These are phyloP conservation scores for Tuctoria greenei DNA, from an alignment of 176 grass and related monocot genomes.

Conservation along the genomic window DNA sequence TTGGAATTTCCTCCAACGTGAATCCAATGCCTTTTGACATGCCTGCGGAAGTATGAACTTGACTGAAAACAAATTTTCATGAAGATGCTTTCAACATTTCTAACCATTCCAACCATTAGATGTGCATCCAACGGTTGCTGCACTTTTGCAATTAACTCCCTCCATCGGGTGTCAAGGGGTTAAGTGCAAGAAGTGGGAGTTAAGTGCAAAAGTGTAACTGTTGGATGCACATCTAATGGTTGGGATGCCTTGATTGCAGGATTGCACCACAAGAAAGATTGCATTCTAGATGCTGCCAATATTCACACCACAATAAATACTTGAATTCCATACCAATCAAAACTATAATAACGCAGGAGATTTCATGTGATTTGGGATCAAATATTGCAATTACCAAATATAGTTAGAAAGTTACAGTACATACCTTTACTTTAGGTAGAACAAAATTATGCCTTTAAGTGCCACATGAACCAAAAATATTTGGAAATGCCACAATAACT, in stretches of 20 bases:
- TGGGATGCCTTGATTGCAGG: too few species aligned
- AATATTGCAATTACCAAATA: background rate
- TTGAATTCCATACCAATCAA: background rate
- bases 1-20: constrained; percentile 82
- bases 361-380: background rate
- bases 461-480: background rate
- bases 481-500: background rate
- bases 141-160: too few species aligned
- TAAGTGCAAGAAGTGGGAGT: too few species aligned
- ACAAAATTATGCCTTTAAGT: background rate
- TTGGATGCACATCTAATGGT: too few species aligned
- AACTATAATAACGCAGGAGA: background rate
- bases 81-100: background rate
- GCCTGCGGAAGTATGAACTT: constrained; percentile 50
- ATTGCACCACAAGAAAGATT: too few species aligned
- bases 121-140: too few species aligned
- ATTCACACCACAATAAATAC: background rate
- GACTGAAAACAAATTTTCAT: constrained; percentile 1
- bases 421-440: background rate
- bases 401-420: background rate
- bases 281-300: too few species aligned
- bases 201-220: too few species aligned
- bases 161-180: too few species aligned
- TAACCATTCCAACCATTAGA: too few species aligned
- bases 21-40: constrained; percentile 72